phyloP scores from a whole-genome alignment of 169 alveolate genomes.

The Plasmodium gallinaceum region DNA sequence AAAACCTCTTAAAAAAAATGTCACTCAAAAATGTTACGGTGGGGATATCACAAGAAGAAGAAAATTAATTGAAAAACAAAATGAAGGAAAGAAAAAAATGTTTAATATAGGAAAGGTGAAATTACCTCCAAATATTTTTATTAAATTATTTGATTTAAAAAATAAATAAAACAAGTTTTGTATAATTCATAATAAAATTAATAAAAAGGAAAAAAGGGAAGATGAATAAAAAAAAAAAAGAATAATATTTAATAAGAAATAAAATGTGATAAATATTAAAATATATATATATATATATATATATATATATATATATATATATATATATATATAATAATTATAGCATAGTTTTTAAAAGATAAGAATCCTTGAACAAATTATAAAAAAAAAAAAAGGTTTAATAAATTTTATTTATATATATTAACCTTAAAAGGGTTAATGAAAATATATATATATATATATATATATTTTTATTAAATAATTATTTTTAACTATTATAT shows the following conservation, averaged over 20 bases:
- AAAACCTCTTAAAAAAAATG: constrained; percentile 93
- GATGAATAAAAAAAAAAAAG: not conserved
- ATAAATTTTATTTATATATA: too few relatives aligned
- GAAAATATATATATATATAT: not conserved
- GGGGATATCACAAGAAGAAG: constrained; percentile 95
- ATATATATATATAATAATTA: not conserved
- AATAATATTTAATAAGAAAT: not conserved
- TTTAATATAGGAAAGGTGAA: constrained; percentile 84
- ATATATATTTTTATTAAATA: not conserved
- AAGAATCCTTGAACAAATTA: too few relatives aligned
- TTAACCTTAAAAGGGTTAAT: too few relatives aligned
- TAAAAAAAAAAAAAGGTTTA: too few relatives aligned
- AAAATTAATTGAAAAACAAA: constrained; percentile 93
- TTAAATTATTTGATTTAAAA: constrained; percentile 50
- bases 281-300: not conserved
- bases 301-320: not conserved
- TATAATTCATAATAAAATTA: too few relatives aligned
- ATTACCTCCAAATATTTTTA: constrained; percentile 74
- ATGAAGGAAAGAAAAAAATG: constrained; percentile 89
- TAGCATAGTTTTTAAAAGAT: too few relatives aligned
- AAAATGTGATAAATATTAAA: not conserved
- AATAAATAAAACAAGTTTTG: not conserved
- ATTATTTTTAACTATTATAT: not conserved
- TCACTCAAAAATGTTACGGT: constrained; percentile 94
- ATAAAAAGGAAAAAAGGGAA: not conserved